Evolutionary conservation across 768 basidiomycete species (phyloP), one percentile per base, ranked within the genome.

Genomic region (Mycena galopus): DNA sequence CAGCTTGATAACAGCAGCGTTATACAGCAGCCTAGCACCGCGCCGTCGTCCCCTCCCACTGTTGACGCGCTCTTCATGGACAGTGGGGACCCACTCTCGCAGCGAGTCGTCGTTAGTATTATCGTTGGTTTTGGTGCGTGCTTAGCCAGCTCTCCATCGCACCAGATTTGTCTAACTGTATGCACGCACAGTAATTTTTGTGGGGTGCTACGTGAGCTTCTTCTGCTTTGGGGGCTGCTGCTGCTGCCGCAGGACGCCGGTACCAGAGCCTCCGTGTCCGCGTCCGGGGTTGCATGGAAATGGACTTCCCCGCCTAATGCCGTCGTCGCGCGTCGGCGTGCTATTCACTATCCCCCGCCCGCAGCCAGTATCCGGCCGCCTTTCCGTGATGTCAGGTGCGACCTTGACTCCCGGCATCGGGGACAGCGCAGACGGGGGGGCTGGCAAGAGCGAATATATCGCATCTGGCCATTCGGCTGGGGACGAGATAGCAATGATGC

Each of bases 181-280:
- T n/a, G 27, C 30, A 4, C 63, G 12, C 33, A 39, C 37, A 69
- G 67, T 17, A 25, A 21, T 69, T 8, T 62, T 69, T 37, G n/a
- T 55, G 0, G 67, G 50, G 1, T 33, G 25, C 25, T 33, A 53
- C 27, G 44, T 55, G 35, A 50, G 19, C 21, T 35, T 69, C 29
- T 53, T 35, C 51, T 69, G 59, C n/a, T 21, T 69, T n/a, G n/a
- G n/a, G n/a, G n/a, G n/a, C 29, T 51, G 51, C 21, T 27, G 32
- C 3, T 33, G n/a, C 11, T 29, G 47, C 42, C n/a, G 21, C 19
- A 23, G 37, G 6, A 4, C 21, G 11, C 32, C 16, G 30, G n/a
- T 3, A 11, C n/a, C 19, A n/a, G 33, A 32, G 21, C 27, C 32
- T n/a, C n/a, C 21, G 33, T n/a, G 8, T 9, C 30, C 19, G 9